Evolutionary conservation across 257 asterid species (phyloP).

Genomic region (Ilex aquifolium): DNA sequence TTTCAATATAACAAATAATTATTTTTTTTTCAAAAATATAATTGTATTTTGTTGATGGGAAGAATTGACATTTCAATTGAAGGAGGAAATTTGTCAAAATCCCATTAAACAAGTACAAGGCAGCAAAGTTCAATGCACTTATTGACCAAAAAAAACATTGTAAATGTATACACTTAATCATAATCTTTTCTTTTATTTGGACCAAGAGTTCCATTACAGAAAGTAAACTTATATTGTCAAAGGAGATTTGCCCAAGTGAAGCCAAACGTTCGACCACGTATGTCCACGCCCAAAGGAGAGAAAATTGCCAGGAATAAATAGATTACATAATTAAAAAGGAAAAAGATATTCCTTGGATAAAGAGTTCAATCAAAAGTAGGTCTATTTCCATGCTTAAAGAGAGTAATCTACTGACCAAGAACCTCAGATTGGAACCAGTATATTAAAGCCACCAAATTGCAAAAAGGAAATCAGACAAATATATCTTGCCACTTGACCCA

Average conservation of each 20-base stretch:
- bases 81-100: too few relatives aligned
- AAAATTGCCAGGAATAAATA: constrained; percentile 20
- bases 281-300: constrained; percentile 27
- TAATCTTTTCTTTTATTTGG: too few relatives aligned
- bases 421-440: background rate
- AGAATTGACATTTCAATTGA: too few relatives aligned
- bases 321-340: constrained; percentile 14
- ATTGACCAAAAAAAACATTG: too few relatives aligned
- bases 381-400: constrained; percentile 1
- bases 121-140: too few relatives aligned
- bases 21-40: too few relatives aligned
- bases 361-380: background rate
- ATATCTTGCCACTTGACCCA: constrained; percentile 8
- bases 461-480: constrained; percentile 2
- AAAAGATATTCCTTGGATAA: constrained; percentile 11
- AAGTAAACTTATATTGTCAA: constrained; percentile 38
- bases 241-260: constrained; percentile 55
- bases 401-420: constrained; percentile 5
- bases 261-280: constrained; percentile 16
- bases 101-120: too few relatives aligned
- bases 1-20: too few relatives aligned
- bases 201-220: background rate
- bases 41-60: too few relatives aligned
- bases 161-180: too few relatives aligned
- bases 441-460: too few relatives aligned